Percentiles rank a stretch among this genome's conserved stretches.
Conservation (phyloP, 208 protist species). For the Vickermania spadyakhi region DNA sequence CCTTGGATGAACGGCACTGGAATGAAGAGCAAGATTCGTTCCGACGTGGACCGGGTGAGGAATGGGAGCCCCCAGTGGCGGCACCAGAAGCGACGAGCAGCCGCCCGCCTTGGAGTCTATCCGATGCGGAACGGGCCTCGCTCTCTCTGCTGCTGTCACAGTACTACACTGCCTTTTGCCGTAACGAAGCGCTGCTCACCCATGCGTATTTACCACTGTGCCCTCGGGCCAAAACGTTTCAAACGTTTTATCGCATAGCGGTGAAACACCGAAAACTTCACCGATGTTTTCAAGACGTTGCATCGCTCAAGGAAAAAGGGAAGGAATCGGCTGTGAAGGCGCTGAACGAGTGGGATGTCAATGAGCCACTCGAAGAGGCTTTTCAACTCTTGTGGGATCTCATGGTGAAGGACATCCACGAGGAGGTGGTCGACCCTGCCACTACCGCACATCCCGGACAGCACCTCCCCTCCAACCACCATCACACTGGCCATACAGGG, state of each 20-base stretch:
- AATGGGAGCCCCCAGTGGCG: too few species aligned
- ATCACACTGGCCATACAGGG: too few species aligned
- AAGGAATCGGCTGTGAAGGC: slow-evolving; percentile 5
- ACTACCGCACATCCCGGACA: too few species aligned
- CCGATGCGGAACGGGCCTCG: too few species aligned
- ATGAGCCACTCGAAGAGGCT: too few species aligned
- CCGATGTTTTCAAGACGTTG: not conserved
- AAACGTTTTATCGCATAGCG: slow-evolving; percentile 14
- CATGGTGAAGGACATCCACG: not conserved
- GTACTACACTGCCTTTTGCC: not conserved
- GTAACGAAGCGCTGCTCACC: slow-evolving; percentile 11
- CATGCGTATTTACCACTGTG: slow-evolving; percentile 20
- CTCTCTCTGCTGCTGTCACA: not conserved
- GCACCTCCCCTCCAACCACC: too few species aligned
- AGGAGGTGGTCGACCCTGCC: too few species aligned
- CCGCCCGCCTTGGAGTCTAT: too few species aligned
- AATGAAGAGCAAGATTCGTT: too few species aligned
- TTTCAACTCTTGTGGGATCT: not conserved
- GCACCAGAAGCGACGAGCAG: too few species aligned
- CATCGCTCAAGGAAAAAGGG: not conserved
- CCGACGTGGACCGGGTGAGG: too few species aligned
- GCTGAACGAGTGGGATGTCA: slow-evolving; percentile 5
- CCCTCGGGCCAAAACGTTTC: slow-evolving; percentile 8
- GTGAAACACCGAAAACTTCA: slow-evolving; percentile 15
- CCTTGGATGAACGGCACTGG: too few species aligned